Conservation (phyloP, 768 basidiomycete species). For the Kwoniella sp. region DNA sequence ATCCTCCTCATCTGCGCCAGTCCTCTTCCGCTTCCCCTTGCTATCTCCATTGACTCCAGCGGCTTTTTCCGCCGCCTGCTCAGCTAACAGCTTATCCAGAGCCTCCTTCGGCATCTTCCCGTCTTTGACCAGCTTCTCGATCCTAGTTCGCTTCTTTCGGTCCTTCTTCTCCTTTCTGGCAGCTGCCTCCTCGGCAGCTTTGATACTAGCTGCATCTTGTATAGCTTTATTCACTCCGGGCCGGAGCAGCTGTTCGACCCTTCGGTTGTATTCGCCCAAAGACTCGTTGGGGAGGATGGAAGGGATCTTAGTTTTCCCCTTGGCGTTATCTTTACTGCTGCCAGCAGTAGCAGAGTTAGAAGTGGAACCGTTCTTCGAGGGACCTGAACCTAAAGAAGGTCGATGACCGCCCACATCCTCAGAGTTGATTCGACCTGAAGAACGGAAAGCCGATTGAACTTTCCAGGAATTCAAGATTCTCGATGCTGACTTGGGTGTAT, state of each 20-base stretch:
- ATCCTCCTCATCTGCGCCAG: slow-evolving; percentile 3
- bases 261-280: slow-evolving; percentile 52
- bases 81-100: slow-evolving; percentile 9
- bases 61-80: background rate
- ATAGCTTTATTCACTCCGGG: slow-evolving; percentile 50
- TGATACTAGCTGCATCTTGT: slow-evolving; percentile 37
- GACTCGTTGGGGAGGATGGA: slow-evolving; percentile 45
- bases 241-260: slow-evolving; percentile 48
- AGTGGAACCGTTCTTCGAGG: slow-evolving; percentile 10
- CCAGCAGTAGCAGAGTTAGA: background rate
- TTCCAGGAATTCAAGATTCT: slow-evolving; percentile 43
- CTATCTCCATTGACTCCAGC: slow-evolving; percentile 2
- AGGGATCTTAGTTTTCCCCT: slow-evolving; percentile 21
- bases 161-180: slow-evolving; percentile 36
- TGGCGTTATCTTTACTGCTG: slow-evolving; percentile 2
- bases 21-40: slow-evolving; percentile 14
- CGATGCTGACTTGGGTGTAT: slow-evolving; percentile 46
- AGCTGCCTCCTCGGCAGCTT: slow-evolving; percentile 32
- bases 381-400: slow-evolving; percentile 22
- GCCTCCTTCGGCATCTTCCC: slow-evolving; percentile 27
- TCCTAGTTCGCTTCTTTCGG: slow-evolving; percentile 26
- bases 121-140: slow-evolving; percentile 30
- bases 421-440: slow-evolving; percentile 24
- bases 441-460: slow-evolving; percentile 39
- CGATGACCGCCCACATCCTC: slow-evolving; percentile 29